Base-by-base conservation (phyloP, 78 protist genomes). In the Mastigamoeba balamuthi region DNA sequence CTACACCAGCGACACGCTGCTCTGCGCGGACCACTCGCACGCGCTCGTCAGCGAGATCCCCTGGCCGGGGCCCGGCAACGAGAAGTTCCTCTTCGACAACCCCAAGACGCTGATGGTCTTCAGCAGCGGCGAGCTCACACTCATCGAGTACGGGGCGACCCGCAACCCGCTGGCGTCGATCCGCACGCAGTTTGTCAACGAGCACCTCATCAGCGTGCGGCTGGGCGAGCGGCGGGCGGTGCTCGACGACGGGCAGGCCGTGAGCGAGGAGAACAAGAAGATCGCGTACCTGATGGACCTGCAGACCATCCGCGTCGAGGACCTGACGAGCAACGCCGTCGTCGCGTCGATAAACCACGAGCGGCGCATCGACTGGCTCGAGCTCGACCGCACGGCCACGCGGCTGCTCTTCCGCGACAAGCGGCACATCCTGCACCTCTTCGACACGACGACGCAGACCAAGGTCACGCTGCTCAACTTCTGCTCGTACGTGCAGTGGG, bases 321-420 rank as follows among this genome's bases (percentile, higher is more conserved):
- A 88, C 42, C 74, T 85, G 17, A 71, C 27, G 23, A 41, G 76
- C 27, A 74, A 75, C 4, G 0, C 33, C 10, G 17, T 40, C 23
- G 43, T 72, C 2, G 91, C 91, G 3, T 72, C 87, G 1, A 29
- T 93, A 65, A 1, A 41, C n/a, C 96, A 89, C 76, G 81, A 78
- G 40, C 3, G 72, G 8, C 66, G 42, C 36, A 43, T 93, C 38
- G 96, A 89, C 70, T 93, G 93, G 94, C 74, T 93, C 25, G 96
- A 93, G 71, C 75, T 85, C 40, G 65, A 85, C 72, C n/a, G 36
- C 3, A 2, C 72, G 30, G 85, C 76, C 10, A 77, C 40, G 67
- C 76, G 81, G 70, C 80, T 91, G 73, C 75, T 91, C 53, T 91
- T 84, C 82, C 83, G 91, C 36, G 94, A 90, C 86, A 90, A 80